Evolutionary conservation across 2,329 filamentous ascomycete genomes (phyloP).

Genomic region (Talaromyces sp.): DNA sequence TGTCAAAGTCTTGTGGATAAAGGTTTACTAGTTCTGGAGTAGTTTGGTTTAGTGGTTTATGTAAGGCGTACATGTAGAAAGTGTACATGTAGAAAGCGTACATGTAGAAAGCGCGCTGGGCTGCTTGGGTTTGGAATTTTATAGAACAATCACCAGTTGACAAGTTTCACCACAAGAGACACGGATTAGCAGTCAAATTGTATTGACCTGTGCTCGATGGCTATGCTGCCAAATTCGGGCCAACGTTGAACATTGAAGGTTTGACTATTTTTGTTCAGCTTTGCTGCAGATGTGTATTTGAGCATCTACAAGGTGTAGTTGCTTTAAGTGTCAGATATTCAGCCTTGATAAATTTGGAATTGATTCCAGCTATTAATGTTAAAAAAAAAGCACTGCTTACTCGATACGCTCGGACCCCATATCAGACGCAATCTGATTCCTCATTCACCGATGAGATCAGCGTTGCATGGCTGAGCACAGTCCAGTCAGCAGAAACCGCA

Average conservation of each 20-base stretch:
- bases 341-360: background rate
- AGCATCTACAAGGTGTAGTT: background rate
- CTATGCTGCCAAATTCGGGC: background rate
- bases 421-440: too few relatives aligned
- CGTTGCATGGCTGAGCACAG: background rate
- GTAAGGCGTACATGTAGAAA: too few relatives aligned
- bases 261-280: background rate
- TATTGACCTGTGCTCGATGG: background rate
- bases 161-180: background rate
- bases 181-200: background rate
- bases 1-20: too few relatives aligned
- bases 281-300: too few relatives aligned
- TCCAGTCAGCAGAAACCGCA: background rate
- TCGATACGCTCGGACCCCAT: background rate
- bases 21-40: too few relatives aligned
- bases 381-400: background rate
- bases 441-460: background rate
- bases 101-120: too few relatives aligned
- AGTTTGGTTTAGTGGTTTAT: too few relatives aligned
- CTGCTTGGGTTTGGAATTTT: background rate
- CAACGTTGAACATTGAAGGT: background rate
- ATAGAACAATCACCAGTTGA: background rate
- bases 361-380: background rate
- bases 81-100: too few relatives aligned
- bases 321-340: background rate